Conservation (phyloP, 495 filamentous ascomycete genomes). For the Hypoxylon fuscum region DNA sequence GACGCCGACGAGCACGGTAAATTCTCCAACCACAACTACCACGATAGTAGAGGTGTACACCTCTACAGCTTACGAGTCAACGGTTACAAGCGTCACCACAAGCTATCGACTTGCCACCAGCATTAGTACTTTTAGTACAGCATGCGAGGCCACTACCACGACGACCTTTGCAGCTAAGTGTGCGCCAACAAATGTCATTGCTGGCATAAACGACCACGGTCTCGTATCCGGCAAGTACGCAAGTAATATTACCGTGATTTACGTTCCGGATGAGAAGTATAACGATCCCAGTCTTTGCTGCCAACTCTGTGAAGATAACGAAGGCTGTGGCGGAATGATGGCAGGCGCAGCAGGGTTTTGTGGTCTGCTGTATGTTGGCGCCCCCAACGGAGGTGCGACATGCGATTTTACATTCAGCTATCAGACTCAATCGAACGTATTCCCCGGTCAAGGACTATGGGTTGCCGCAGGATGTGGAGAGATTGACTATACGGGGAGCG, state of each 20-base stretch:
- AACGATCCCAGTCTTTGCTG: constrained; percentile 35
- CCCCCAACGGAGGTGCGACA: constrained; percentile 17
- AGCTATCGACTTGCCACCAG: constrained; percentile 20
- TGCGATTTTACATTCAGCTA: constrained; percentile 39
- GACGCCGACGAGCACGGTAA: constrained; percentile 29
- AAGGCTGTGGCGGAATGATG: constrained; percentile 66
- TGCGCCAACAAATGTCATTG: constrained; percentile 40
- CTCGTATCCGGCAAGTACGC: constrained; percentile 32
- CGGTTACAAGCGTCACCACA: constrained; percentile 20
- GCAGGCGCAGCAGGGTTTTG: constrained; percentile 58
- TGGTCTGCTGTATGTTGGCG: constrained; percentile 47
- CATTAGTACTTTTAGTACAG: constrained; percentile 16
- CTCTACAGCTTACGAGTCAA: constrained; percentile 16
- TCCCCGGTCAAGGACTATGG: constrained; percentile 35
- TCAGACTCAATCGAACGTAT: constrained; percentile 16
- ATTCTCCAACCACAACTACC: too few species aligned
- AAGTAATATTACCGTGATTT: constrained; percentile 29
- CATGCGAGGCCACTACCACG: constrained; percentile 33
- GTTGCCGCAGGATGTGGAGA: constrained; percentile 35
- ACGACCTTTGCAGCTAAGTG: constrained; percentile 37
- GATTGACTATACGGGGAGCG: constrained; percentile 32
- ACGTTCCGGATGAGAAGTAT: constrained; percentile 26
- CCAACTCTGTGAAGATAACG: constrained; percentile 54
- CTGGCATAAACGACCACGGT: constrained; percentile 30
- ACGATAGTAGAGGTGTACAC: constrained; percentile 1